phyloP scores from a whole-genome alignment of 2,329 filamentous ascomycete species.

The Pseudocercospora cruenta region DNA sequence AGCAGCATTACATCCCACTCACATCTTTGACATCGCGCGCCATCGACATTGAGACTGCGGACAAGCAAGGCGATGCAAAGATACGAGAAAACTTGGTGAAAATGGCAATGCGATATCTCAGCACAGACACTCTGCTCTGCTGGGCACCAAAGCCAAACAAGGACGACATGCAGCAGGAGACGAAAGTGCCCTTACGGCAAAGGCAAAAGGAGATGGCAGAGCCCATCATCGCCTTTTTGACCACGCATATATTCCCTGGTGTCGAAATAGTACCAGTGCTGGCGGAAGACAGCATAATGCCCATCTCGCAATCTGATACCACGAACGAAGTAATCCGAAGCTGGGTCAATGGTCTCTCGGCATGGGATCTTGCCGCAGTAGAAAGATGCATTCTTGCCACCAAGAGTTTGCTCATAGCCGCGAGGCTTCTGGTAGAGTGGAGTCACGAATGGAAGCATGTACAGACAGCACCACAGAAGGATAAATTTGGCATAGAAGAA shows the following conservation, averaged over 20 bases:
- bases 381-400: slow-evolving; percentile 82
- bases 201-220: slow-evolving; percentile 71
- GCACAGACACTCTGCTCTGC: slow-evolving; percentile 90
- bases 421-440: slow-evolving; percentile 82
- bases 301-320: slow-evolving; percentile 69
- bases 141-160: slow-evolving; percentile 69
- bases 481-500: slow-evolving; percentile 77
- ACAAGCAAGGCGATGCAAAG: slow-evolving; percentile 54
- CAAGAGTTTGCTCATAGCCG: slow-evolving; percentile 81
- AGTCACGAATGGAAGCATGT: slow-evolving; percentile 69
- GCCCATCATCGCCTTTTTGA: slow-evolving; percentile 73
- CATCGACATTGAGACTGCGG: slow-evolving; percentile 75
- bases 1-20: slow-evolving; percentile 85
- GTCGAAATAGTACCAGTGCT: slow-evolving; percentile 79
- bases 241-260: slow-evolving; percentile 78
- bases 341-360: slow-evolving; percentile 73
- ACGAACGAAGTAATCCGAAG: slow-evolving; percentile 76
- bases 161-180: slow-evolving; percentile 43
- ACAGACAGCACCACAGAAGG: slow-evolving; percentile 45
- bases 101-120: slow-evolving; percentile 80
- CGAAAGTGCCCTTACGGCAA: slow-evolving; percentile 59
- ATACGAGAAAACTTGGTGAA: slow-evolving; percentile 67
- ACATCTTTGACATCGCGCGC: slow-evolving; percentile 84
- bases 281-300: slow-evolving; percentile 76
- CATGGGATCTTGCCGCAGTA: slow-evolving; percentile 83